A percentile compares a stretch with the other conserved stretches of the same genome.
phyloP scores from a whole-genome alignment of 139 green algal genomes.

The Asterochloris sp. region DNA sequence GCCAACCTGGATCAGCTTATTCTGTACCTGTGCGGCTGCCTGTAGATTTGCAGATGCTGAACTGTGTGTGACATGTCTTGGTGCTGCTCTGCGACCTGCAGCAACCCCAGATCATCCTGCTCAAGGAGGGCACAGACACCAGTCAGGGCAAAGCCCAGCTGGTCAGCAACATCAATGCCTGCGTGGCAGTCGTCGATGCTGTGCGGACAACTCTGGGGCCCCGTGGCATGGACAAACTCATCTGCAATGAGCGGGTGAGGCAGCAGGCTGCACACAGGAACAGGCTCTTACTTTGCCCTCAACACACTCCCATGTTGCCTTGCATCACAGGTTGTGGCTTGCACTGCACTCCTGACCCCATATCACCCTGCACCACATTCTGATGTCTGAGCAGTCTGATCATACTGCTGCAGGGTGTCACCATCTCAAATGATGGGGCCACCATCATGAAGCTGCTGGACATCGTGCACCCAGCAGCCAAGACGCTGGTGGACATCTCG shows the following conservation, averaged over 20 bases:
- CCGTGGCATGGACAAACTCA: conserved; percentile 98
- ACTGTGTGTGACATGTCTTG: not conserved
- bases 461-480: conserved; percentile 97
- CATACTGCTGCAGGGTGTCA: conserved; percentile 66
- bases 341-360: no score
- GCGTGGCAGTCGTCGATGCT: conserved; percentile 91
- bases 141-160: conserved; percentile 95
- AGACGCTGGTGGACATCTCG: conserved; percentile 95
- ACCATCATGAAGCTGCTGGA: conserved; percentile 99
- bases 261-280: no score
- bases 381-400: not conserved
- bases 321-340: no score
- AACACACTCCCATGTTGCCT: no score
- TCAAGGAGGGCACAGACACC: conserved; percentile 97
- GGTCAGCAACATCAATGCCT: conserved; percentile 99
- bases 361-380: no score
- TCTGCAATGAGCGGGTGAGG: conserved; percentile 75
- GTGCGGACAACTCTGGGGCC: conserved; percentile 94
- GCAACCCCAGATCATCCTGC: conserved; percentile 99
- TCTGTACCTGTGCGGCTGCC: no score
- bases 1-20: no score
- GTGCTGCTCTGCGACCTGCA: conserved; percentile 29
- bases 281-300: no score
- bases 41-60: no score
- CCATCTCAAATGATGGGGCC: conserved; percentile 96